phyloP scores from a whole-genome alignment of 2,329 filamentous ascomycete genomes.

The Akanthomyces dipterigenus region DNA sequence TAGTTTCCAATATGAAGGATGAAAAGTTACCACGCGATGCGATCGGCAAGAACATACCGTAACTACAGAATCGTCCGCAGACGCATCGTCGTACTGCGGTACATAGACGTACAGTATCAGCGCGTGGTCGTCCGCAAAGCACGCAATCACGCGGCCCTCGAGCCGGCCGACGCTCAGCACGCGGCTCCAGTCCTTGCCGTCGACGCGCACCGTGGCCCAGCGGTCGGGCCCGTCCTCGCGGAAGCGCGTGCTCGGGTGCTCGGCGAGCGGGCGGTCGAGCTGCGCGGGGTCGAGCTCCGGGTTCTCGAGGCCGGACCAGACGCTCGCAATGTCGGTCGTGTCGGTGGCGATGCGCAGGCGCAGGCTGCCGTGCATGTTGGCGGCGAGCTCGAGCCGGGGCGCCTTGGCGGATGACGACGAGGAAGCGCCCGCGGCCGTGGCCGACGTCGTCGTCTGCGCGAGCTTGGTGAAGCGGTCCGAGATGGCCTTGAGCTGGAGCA shows the following conservation, averaged over 20 bases:
- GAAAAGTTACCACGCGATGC: no score
- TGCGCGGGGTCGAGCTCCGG: constrained; percentile 77
- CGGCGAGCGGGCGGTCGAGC: constrained; percentile 62
- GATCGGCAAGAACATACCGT: constrained; percentile 44
- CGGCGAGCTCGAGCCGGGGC: constrained; percentile 75
- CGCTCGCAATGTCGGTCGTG: constrained; percentile 73
- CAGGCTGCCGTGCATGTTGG: constrained; percentile 90
- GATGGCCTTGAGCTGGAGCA: constrained; percentile 86
- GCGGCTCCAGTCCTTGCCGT: constrained; percentile 88
- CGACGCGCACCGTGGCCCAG: constrained; percentile 86
- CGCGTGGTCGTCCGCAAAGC: constrained; percentile 74
- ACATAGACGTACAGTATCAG: constrained; percentile 80
- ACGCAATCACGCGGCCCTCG: constrained; percentile 88
- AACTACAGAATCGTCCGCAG: constrained; percentile 64
- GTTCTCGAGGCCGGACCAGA: constrained; percentile 81
- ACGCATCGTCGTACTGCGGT: constrained; percentile 59
- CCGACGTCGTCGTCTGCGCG: constrained; percentile 42
- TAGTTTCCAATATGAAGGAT: constrained; percentile 13
- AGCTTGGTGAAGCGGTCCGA: constrained; percentile 93
- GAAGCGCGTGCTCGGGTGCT: constrained; percentile 78
- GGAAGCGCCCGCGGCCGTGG: not conserved
- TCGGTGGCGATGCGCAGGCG: constrained; percentile 76
- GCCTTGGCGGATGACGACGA: constrained; percentile 24
- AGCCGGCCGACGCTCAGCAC: constrained; percentile 89
- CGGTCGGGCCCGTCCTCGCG: constrained; percentile 68